Evolutionary conservation across 2,329 filamentous ascomycete genomes (phyloP), one percentile per base, ranked within the genome.

Genomic region (Escovopsis weberi): DNA sequence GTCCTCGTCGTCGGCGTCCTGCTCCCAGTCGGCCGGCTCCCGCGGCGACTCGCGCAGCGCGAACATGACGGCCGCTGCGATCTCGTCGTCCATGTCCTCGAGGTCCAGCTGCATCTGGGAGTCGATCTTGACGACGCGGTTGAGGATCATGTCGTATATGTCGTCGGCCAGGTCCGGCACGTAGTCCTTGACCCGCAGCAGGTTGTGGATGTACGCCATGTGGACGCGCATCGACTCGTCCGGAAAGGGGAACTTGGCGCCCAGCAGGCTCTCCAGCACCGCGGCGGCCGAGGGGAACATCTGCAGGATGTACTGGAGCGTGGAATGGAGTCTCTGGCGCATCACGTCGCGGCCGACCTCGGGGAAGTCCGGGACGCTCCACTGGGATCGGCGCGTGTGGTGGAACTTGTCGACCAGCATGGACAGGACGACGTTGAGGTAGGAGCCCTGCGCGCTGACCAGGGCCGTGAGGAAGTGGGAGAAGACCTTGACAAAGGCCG

Each of bases 71-170:
- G 79, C 77, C 23, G 87, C 78, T 43, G 86, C 83, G 9, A 86
- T 71, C 43, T 93, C 85, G 48, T 96, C 89, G 48, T 95, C 89
- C 47, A 94, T 67, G 52, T 96, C 88, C 48, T 96, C 87, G 54
- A 96, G 68, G 54, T 96, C 88, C 40, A 88, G 75, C 61, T 95
- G 89, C 60, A 96, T 91, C 57, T 95, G 85, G 1, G 94, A 86
- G 57, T 98, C 91, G 45, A 96, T 85, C 62, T 91, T 91, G 54
- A 96, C 85, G 7, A 96, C 71, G 48, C 85, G 80, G 51, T 89
- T 83, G 36, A 87, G 82, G 39, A 96, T 82, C 11, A 94, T 66
- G 43, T 86, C 80, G 48, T 94, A 72, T 23, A 96, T 78, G 47
- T 93, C 84, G 7, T 82, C 76, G 47, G 81, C 80, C 33, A 95